Conservation (phyloP, 2,329 filamentous ascomycete species). For the Penicillium sp. region DNA sequence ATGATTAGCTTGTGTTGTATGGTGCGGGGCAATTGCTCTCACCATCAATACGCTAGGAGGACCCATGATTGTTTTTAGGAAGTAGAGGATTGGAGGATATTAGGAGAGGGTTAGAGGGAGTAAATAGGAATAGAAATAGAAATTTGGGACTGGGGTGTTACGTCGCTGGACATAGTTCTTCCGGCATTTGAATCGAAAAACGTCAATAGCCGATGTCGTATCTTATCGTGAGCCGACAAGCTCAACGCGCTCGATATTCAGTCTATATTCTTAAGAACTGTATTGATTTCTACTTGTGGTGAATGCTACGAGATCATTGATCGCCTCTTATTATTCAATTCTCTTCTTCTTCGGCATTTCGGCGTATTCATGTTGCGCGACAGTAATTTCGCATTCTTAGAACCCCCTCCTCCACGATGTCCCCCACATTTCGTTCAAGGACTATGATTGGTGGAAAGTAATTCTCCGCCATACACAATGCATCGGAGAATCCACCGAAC, state of each 20-base stretch:
- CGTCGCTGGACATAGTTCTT: conserved; percentile 24
- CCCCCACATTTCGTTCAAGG: conserved; percentile 16
- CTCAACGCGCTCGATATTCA: background rate
- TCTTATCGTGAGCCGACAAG: conserved; percentile 14
- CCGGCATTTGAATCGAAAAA: conserved; percentile 23
- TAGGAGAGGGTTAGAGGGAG: background rate
- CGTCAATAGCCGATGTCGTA: conserved; percentile 30
- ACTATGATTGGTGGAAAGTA: conserved; percentile 20
- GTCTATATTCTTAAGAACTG: background rate
- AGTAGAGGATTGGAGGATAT: background rate
- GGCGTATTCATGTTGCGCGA: background rate
- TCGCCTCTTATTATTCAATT: background rate
- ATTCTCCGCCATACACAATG: conserved; percentile 22
- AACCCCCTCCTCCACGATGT: conserved; percentile 7
- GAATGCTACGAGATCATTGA: background rate
- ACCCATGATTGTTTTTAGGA: background rate
- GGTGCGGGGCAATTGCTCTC: conserved; percentile 51
- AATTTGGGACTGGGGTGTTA: background rate
- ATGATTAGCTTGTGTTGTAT: conserved; percentile 7
- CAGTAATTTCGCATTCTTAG: background rate
- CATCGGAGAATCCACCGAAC: conserved; percentile 22
- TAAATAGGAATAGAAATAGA: conserved; percentile 5
- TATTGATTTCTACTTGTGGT: background rate
- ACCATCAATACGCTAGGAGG: conserved; percentile 3
- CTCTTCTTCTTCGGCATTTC: background rate